Percentiles rank a stretch among this genome's conserved stretches.
Evolutionary conservation across 495 filamentous ascomycete species (phyloP).

Genomic region (Cercophora newfieldiana): DNA sequence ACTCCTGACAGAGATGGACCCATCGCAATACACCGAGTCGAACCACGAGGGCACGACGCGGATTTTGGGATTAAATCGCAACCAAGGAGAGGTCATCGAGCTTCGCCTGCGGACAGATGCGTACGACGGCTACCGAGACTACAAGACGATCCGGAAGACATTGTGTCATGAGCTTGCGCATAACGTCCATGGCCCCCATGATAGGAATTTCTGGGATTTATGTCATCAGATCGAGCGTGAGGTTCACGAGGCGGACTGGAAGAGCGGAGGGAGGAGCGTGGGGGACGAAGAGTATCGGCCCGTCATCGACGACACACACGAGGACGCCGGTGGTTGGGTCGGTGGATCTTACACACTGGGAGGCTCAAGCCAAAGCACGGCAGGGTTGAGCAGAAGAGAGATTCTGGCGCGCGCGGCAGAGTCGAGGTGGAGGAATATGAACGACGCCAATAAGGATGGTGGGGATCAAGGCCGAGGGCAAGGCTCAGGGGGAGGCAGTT

Average conservation of each 20-base stretch:
- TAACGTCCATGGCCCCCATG: slow-evolving; percentile 81
- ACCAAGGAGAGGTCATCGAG: slow-evolving; percentile 88
- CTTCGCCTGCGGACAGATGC: slow-evolving; percentile 86
- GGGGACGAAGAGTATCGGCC: slow-evolving; percentile 67
- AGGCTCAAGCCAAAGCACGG: slow-evolving; percentile 36
- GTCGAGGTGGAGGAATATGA: slow-evolving; percentile 64
- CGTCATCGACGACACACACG: slow-evolving; percentile 55
- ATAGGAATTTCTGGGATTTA: slow-evolving; percentile 84
- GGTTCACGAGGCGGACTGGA: slow-evolving; percentile 79
- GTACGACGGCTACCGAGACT: slow-evolving; percentile 91
- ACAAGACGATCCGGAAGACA: slow-evolving; percentile 84
- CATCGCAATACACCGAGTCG: slow-evolving; percentile 67
- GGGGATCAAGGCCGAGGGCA: neutral
- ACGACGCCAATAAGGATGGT: slow-evolving; percentile 33
- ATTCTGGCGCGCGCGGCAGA: slow-evolving; percentile 74
- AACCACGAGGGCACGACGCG: slow-evolving; percentile 67
- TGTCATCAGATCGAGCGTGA: slow-evolving; percentile 82
- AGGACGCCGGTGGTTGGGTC: slow-evolving; percentile 81
- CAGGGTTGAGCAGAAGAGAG: slow-evolving; percentile 57
- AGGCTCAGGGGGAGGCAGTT: neutral
- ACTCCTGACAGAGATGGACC: slow-evolving; percentile 93
- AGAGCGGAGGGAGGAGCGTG: slow-evolving; percentile 61
- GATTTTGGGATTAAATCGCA: slow-evolving; percentile 85
- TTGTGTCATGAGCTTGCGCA: slow-evolving; percentile 95
- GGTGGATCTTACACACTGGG: slow-evolving; percentile 88